Conservation (phyloP, 108 stramenopile species). For the Stephanodiscus minutulus region DNA sequence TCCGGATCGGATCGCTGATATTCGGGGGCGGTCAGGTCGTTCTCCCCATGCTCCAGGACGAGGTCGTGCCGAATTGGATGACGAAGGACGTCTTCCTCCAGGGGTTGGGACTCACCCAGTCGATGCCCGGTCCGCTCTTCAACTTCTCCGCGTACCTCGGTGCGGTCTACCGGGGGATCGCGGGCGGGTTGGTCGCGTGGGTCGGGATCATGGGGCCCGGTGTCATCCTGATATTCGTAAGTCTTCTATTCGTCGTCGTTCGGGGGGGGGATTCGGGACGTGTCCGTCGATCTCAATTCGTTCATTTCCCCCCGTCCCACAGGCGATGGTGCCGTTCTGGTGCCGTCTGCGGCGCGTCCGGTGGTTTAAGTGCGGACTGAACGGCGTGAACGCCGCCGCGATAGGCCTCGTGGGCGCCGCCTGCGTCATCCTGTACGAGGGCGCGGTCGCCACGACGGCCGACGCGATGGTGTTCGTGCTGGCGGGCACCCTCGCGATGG, state of each 20-base stretch:
- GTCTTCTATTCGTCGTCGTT: background rate
- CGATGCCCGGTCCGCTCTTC: conserved; percentile 80
- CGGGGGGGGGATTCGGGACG: too few species aligned
- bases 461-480: conserved; percentile 84
- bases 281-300: background rate
- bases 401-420: conserved; percentile 87
- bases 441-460: conserved; percentile 65
- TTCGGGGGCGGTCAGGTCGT: conserved; percentile 95
- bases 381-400: conserved; percentile 85
- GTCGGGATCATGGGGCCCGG: conserved; percentile 91
- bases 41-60: conserved; percentile 90
- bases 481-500: conserved; percentile 59
- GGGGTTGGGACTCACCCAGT: conserved; percentile 66
- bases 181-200: conserved; percentile 84
- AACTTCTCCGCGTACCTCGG: conserved; percentile 94
- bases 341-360: conserved; percentile 74
- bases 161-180: conserved; percentile 81
- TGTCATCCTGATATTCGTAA: conserved; percentile 42
- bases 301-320: conserved; percentile 54
- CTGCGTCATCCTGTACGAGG: conserved; percentile 82
- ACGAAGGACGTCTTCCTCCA: conserved; percentile 76
- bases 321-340: conserved; percentile 94
- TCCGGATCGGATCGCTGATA: conserved; percentile 87
- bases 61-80: conserved; percentile 91
- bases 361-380: conserved; percentile 75